Conservation (phyloP, 495 filamentous ascomycete genomes). For the Stereocaulon alpinum region DNA sequence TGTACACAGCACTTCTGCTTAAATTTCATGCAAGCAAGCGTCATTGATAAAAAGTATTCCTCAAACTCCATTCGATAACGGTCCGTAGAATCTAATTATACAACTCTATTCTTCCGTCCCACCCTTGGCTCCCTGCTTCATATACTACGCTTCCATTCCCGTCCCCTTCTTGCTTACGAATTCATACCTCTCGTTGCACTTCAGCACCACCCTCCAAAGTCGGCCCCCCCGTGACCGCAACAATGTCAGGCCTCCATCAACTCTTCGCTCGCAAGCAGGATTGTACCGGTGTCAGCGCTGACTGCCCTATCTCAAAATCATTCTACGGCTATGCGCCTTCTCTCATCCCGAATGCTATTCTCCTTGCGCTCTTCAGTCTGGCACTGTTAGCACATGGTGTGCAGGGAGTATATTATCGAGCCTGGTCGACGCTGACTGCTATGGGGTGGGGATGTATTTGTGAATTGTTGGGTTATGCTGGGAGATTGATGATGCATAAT, state of each 20-base stretch:
- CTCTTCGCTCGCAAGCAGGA: conserved; percentile 9
- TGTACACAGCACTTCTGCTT: background rate
- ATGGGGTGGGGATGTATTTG: conserved; percentile 38
- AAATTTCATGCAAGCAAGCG: background rate
- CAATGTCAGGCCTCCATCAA: background rate
- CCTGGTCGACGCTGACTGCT: conserved; percentile 49
- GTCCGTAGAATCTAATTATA: background rate
- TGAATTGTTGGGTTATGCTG: conserved; percentile 46
- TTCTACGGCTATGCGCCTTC: conserved; percentile 58
- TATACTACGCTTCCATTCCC: background rate
- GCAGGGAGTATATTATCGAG: conserved; percentile 44
- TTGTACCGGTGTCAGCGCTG: conserved; percentile 38
- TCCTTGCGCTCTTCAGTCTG: conserved; percentile 44
- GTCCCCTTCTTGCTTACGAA: background rate
- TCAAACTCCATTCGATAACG: background rate
- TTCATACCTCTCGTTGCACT: background rate
- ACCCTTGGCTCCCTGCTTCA: background rate
- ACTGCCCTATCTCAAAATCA: conserved; percentile 14
- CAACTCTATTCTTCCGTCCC: background rate
- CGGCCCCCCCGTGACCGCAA: background rate
- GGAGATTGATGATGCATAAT: conserved; percentile 45
- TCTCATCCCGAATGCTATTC: conserved; percentile 50
- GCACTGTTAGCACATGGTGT: conserved; percentile 35
- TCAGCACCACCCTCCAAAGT: background rate
- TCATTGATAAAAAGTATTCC: background rate